A percentile compares a stretch with the other conserved stretches of the same genome.
Conservation (phyloP, 371 early-diverging fungal genomes). For the Vairimorpha apis region DNA sequence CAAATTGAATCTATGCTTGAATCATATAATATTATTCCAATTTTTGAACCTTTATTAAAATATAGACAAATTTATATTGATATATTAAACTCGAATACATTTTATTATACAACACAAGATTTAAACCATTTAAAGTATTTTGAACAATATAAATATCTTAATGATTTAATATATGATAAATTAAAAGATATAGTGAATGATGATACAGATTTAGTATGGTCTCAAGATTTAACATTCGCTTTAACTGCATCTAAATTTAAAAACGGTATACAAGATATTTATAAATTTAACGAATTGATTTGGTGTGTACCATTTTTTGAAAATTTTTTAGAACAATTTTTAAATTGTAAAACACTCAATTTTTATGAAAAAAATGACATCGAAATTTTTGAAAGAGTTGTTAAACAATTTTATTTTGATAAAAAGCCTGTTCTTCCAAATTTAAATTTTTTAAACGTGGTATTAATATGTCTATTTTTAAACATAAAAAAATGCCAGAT, state of each 20-base stretch:
- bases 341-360: constrained; percentile 25
- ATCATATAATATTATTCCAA: constrained; percentile 3
- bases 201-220: neutral
- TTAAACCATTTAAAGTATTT: neutral
- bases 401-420: neutral
- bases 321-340: constrained; percentile 19
- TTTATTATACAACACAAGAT: neutral
- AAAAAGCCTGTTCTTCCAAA: too few species aligned
- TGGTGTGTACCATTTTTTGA: constrained; percentile 39
- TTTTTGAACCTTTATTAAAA: neutral
- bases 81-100: neutral
- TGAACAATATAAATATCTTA: neutral
- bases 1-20: neutral
- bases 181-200: neutral
- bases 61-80: neutral
- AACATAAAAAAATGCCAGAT: too few species aligned
- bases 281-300: neutral
- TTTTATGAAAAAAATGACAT: constrained; percentile 1
- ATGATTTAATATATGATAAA: neutral
- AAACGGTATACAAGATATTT: neutral
- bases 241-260: neutral
- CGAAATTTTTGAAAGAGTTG: constrained; percentile 17
- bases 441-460: neutral
- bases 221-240: neutral
- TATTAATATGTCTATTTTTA: too few species aligned